Evolutionary conservation across 2,329 filamentous ascomycete species (phyloP), one percentile per base, ranked within the genome.

Genomic region (Coniochaeta sp.): DNA sequence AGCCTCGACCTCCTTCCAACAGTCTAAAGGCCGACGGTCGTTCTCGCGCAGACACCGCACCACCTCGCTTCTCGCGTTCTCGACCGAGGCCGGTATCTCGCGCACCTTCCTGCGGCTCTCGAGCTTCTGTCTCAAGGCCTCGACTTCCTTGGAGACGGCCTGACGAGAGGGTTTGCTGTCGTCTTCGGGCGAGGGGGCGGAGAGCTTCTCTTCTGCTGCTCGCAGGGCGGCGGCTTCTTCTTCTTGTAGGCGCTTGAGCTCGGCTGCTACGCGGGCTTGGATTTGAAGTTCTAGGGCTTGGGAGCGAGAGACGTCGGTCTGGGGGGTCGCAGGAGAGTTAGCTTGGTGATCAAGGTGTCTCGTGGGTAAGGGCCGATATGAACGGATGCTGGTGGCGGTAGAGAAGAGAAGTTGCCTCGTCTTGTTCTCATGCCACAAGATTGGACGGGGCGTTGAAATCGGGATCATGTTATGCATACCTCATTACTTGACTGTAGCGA

Each of bases 241-340:
- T 64, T 85, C 81, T 72, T 88, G 87, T 65, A 96, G 85, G 67
- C 87, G 88, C 75, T 89, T 86, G 66, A 98, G 90, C 77, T 97
- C 93, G 69, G 86, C 82, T 69, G 89, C 86, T 63, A 97, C 91
- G 75, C 93, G 93, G 72, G 85, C 79, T 79, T 97, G 93, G 74
- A 96, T 88, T 69, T 93, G 89, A 64, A 95, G 86, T 78, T 98
- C 93, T 74, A 91, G 79, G 70, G 88, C 81, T 77, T 90, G 90
- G 69, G 89, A 83, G 72, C 93, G 92, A 65, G 91, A 93, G 62
- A 88, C 86, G 78, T 98, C 93, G 76, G 89, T 93, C 93, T 98
- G n/a, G n/a, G n/a, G n/a, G n/a, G 72, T 62, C 9, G 28, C 9
- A 31, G 33, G 44, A 60, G 60, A 36, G 52, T 11, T 19, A n/a